Percentiles rank a stretch among this genome's conserved stretches.
Conservation (phyloP, 805 yeast genomes). For the Pichia gijzeniarum region DNA sequence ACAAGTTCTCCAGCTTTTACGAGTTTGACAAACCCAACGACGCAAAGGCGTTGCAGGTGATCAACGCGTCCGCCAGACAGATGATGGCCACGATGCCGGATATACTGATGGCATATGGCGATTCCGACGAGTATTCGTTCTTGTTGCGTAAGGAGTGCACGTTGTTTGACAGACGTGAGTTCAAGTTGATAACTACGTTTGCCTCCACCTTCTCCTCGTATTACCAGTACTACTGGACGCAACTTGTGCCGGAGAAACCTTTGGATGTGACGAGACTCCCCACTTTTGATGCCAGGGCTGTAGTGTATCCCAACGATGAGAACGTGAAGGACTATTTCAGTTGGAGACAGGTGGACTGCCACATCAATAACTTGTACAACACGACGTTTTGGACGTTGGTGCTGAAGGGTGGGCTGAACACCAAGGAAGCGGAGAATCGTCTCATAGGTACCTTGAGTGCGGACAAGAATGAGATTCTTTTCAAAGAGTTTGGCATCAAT, state of each 20-base stretch:
- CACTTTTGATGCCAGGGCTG: conserved; percentile 87
- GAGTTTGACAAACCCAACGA: conserved; percentile 87
- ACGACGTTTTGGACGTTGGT: conserved; percentile 90
- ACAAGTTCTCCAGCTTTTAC: conserved; percentile 69
- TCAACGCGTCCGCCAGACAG: conserved; percentile 73
- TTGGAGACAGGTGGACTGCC: conserved; percentile 97
- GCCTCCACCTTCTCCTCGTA: conserved; percentile 76
- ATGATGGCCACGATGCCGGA: conserved; percentile 66
- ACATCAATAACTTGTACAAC: conserved; percentile 89
- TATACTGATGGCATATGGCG: conserved; percentile 80
- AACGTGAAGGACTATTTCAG: conserved; percentile 73
- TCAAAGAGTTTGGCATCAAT: conserved; percentile 70
- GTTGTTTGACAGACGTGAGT: conserved; percentile 76
- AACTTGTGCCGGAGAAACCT: conserved; percentile 45
- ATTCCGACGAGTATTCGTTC: conserved; percentile 91
- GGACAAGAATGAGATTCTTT: conserved; percentile 87
- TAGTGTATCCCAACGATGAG: conserved; percentile 63
- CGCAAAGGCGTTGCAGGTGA: conserved; percentile 60
- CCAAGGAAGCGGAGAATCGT: conserved; percentile 73
- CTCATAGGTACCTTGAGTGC: conserved; percentile 72
- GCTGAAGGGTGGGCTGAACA: conserved; percentile 55
- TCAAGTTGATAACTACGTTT: conserved; percentile 74
- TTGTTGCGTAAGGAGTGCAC: conserved; percentile 56
- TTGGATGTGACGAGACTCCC: conserved; percentile 51
- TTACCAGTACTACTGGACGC: conserved; percentile 64